Base-by-base conservation (phyloP, 192 early-diverging fungal species). In the Coemansia sp. region DNA sequence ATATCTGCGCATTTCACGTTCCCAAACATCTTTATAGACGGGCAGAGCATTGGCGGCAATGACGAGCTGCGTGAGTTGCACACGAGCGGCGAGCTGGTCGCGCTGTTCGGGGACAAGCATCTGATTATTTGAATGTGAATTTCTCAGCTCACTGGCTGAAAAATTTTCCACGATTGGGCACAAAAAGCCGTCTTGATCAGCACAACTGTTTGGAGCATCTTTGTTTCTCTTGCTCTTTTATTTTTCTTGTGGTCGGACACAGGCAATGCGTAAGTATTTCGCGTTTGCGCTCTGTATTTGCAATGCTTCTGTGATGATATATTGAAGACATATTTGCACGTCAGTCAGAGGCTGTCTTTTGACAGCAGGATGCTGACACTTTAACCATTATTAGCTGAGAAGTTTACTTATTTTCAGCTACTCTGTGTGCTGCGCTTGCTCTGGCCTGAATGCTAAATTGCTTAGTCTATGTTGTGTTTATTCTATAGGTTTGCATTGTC, bases 21-120 rank as follows among this genome's bases (percentile, higher is more conserved):
- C 82, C 89, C 77, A 52, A 91, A 88, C 65, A 83, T 89, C 59
- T 91, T 88, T 70, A 80, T 91, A 54, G 70, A 82, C n/a, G 82
- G 83, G n/a, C 76, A 67, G 26, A 88, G 88, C 70, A 65, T 91
- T 15, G 89, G 88, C 25, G 89, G 89, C 28, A 73, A 73, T 56
- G 86, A 87, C 58, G 84, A 79, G 48, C 73, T 88, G 6, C 56
- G 73, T 1, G 67, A 56, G 2, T 74, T 79, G 38, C 72, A 82
- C 18, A 59, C 61, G 0, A 80, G 63, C 15, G 86, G 86, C 5
- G 84, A 80, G 68, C 60, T 89, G 44, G 68, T 67, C 1, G 71
- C 71, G 37, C 24, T 90, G 55, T 56, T 90, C 5, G 26, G 54
- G 24, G 62, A 64, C 3, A 60, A 61, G 4, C 28, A 63, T 5